phyloP scores from a whole-genome alignment of 2,329 filamentous ascomycete species.

The Podosphaera leucotricha region DNA sequence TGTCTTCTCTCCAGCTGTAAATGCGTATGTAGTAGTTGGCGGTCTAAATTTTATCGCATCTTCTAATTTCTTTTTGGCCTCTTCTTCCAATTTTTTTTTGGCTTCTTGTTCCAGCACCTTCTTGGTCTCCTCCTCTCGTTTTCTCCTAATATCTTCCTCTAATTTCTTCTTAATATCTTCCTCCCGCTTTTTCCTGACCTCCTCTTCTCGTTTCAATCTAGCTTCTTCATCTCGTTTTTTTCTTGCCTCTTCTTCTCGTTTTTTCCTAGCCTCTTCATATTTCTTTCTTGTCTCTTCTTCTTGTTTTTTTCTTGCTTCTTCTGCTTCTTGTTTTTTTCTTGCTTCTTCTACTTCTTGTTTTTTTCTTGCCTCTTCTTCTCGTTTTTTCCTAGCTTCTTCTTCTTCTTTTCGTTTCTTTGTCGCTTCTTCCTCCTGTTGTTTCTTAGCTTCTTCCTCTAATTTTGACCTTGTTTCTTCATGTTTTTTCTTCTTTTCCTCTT shows the following conservation, averaged over 20 bases:
- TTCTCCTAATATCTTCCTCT: neutral
- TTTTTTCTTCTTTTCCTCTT: neutral
- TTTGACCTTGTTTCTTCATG: slow-evolving; percentile 5
- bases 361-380: neutral
- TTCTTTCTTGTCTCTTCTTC: slow-evolving; percentile 16
- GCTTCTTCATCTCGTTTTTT: neutral
- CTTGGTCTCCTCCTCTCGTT: slow-evolving; percentile 1
- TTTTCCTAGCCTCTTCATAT: neutral
- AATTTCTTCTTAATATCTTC: slow-evolving; percentile 3
- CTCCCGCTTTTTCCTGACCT: slow-evolving; percentile 3
- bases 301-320: slow-evolving; percentile 13
- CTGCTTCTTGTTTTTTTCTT: slow-evolving; percentile 7
- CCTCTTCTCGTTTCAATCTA: neutral
- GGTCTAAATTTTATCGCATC: slow-evolving; percentile 9
- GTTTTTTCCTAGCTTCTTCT: neutral
- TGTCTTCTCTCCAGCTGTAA: slow-evolving; percentile 41
- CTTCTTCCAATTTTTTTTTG: slow-evolving; percentile 5
- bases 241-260: neutral
- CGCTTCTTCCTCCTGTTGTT: neutral
- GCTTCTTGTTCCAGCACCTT: slow-evolving; percentile 3
- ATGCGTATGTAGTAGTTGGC: slow-evolving; percentile 29
- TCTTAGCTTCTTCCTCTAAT: slow-evolving; percentile 3
- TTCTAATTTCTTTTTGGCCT: slow-evolving; percentile 4
- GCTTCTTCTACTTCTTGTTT: slow-evolving; percentile 13
- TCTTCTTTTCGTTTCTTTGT: neutral